Evolutionary conservation across 169 alveolate genomes (phyloP).

Genomic region (Cryptosporidium sp.): DNA sequence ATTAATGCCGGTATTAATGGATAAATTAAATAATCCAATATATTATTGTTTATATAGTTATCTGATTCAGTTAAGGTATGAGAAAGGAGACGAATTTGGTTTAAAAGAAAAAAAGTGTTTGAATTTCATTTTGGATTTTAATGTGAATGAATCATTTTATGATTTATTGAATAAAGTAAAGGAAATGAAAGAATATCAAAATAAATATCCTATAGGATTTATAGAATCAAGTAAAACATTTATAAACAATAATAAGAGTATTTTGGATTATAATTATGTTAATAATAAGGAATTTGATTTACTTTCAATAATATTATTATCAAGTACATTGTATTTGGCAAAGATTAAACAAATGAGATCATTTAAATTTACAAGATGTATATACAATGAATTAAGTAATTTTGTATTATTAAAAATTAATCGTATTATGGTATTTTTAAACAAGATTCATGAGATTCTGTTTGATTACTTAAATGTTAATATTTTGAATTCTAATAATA

Average conservation of each 20-base stretch:
- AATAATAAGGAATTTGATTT: not conserved
- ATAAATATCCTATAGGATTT: constrained; percentile 51
- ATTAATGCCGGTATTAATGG: constrained; percentile 40
- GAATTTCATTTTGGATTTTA: not conserved
- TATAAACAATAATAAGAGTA: not conserved
- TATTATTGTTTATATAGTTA: not conserved
- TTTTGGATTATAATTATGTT: not conserved
- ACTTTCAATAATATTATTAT: not conserved
- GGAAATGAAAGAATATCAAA: not conserved
- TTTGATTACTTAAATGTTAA: constrained; percentile 14
- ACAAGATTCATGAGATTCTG: constrained; percentile 4
- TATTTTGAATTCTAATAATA: not conserved
- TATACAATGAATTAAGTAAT: not conserved
- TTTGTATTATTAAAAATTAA: constrained; percentile 47
- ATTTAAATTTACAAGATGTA: not conserved
- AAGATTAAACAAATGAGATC: constrained; percentile 18
- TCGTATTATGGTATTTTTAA: constrained; percentile 34
- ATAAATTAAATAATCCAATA: constrained; percentile 25
- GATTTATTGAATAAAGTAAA: not conserved
- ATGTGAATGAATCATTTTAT: constrained; percentile 31
- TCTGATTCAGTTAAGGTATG: not conserved
- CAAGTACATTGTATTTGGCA: constrained; percentile 24
- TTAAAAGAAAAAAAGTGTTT: not conserved
- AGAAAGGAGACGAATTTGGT: not conserved
- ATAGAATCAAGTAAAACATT: constrained; percentile 46